A percentile compares a stretch with the other conserved stretches of the same genome.
Evolutionary conservation across 306 rosid species (phyloP).

Genomic region (Acacia melanoxylon): DNA sequence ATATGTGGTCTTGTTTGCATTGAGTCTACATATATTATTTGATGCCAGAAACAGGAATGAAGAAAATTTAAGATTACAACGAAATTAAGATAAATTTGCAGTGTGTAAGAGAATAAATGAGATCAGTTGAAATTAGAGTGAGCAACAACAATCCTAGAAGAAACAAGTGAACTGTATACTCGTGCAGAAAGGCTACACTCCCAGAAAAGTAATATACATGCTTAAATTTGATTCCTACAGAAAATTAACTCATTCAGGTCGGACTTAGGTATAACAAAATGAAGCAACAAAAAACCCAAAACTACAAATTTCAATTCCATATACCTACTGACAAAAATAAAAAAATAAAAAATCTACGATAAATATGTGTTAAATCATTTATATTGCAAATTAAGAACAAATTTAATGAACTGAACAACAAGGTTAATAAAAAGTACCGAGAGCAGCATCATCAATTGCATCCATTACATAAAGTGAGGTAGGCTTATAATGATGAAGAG

Average conservation of each 20-base stretch:
- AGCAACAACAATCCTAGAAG: not conserved
- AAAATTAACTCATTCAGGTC: not conserved
- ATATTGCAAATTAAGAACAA: too few species aligned
- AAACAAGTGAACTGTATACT: not conserved
- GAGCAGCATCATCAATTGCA: too few species aligned
- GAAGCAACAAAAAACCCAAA: not conserved
- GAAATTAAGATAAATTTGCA: not conserved
- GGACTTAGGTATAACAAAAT: not conserved
- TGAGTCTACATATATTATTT: not conserved
- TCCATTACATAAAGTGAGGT: too few species aligned
- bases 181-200: not conserved
- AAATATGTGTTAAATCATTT: too few species aligned
- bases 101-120: not conserved
- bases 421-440: too few species aligned
- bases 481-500: too few species aligned
- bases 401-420: too few species aligned
- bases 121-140: not conserved
- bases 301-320: not conserved
- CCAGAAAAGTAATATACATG: not conserved
- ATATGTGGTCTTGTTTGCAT: not conserved
- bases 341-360: too few species aligned
- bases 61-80: not conserved
- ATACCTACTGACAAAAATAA: not conserved
- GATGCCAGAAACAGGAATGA: not conserved
- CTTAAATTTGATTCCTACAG: not conserved